These are phyloP conservation scores for Capsicum pubescens DNA, from an alignment of 257 asterid genomes.

Conservation along the genomic window DNA sequence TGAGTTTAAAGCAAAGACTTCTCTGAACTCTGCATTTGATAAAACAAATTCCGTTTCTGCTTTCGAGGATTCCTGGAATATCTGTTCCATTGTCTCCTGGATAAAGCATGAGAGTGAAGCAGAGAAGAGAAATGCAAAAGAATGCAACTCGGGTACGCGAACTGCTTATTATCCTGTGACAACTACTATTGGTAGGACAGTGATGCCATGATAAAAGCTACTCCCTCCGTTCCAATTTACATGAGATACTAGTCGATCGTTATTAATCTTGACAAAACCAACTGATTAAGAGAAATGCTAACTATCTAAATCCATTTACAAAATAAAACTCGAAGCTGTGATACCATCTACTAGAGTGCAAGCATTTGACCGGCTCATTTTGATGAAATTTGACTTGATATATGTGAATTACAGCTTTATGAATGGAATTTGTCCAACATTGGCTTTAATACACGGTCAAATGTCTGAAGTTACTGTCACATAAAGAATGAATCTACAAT, in stretches of 20 bases:
- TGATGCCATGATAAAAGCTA: not conserved
- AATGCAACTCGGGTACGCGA: not conserved
- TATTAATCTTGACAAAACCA: not conserved
- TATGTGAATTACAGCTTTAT: not conserved
- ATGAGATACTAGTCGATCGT: not conserved
- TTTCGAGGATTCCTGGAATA: not conserved
- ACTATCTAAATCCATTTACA: not conserved
- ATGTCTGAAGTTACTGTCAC: not conserved
- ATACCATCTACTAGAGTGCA: not conserved
- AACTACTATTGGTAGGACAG: not conserved
- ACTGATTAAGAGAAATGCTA: not conserved
- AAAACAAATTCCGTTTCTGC: not conserved
- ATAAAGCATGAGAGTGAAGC: not conserved
- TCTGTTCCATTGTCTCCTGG: not conserved
- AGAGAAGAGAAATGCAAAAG: conserved; percentile 1
- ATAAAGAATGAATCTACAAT: not conserved
- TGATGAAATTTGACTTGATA: not conserved
- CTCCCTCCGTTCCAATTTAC: not conserved
- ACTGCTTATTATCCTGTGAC: not conserved
- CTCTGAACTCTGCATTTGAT: not conserved
- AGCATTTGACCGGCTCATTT: not conserved
- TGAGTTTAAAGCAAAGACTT: not conserved
- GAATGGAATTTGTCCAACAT: not conserved
- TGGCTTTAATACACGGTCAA: not conserved
- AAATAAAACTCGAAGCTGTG: not conserved